Conservation (phyloP, 108 stramenopile species). For the Seminavis robusta region DNA sequence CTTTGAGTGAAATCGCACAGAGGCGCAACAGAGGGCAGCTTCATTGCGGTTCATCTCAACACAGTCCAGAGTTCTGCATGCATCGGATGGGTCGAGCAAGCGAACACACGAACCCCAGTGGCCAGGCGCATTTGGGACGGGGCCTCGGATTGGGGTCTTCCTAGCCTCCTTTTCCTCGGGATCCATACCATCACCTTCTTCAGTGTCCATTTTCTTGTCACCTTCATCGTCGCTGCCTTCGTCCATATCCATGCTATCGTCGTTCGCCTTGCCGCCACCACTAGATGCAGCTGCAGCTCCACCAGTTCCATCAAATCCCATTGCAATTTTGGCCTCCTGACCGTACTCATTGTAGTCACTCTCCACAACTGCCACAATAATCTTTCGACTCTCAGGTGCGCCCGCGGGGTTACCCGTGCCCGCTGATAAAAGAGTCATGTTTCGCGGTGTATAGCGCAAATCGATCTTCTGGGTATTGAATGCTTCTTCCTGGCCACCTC, state of each 20-base stretch:
- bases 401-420: conserved; percentile 19
- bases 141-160: conserved; percentile 83
- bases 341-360: conserved; percentile 92
- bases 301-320: conserved; percentile 73
- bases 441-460: conserved; percentile 94
- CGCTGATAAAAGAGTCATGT: conserved; percentile 77
- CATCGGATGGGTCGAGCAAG: conserved; percentile 82
- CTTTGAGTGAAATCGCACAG: conserved; percentile 87
- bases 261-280: conserved; percentile 37
- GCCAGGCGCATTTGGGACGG: conserved; percentile 76
- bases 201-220: conserved; percentile 37
- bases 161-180: conserved; percentile 73
- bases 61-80: conserved; percentile 76
- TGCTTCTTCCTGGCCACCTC: conserved; percentile 74
- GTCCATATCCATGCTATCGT: conserved; percentile 77
- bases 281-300: conserved; percentile 34
- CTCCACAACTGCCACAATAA: conserved; percentile 91
- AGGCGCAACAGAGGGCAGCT: conserved; percentile 90
- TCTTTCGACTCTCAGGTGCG: conserved; percentile 28
- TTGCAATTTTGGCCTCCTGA: conserved; percentile 64
- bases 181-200: conserved; percentile 61
- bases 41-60: conserved; percentile 92
- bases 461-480: conserved; percentile 88
- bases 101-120: conserved; percentile 96
- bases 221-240: conserved; percentile 72